A percentile compares a stretch with the other conserved stretches of the same genome.
Evolutionary conservation across 2,329 filamentous ascomycete species (phyloP).

Genomic region (Graphilbum sp.): DNA sequence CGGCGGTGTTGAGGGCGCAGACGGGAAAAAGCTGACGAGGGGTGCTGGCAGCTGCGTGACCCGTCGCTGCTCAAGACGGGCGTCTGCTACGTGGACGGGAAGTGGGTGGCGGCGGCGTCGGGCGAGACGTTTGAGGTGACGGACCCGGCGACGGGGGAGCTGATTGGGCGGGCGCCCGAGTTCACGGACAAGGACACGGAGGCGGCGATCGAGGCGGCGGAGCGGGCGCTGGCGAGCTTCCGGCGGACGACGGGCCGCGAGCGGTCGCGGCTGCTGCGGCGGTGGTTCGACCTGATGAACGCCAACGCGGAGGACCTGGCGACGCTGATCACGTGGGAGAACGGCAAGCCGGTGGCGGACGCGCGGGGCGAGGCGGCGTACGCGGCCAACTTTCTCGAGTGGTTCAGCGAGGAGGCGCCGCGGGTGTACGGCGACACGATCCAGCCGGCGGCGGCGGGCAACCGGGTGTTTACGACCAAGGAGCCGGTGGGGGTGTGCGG

Average conservation of each 20-base stretch:
- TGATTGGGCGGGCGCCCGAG: slow-evolving; percentile 74
- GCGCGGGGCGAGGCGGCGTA: slow-evolving; percentile 57
- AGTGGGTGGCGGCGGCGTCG: slow-evolving; percentile 75
- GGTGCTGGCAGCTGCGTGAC: slow-evolving; percentile 63
- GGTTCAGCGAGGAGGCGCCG: slow-evolving; percentile 69
- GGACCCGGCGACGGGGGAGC: slow-evolving; percentile 70
- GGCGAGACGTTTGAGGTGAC: slow-evolving; percentile 79
- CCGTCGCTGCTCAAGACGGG: slow-evolving; percentile 71
- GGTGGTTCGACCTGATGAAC: slow-evolving; percentile 68
- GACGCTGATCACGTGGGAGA: slow-evolving; percentile 75
- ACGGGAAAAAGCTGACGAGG: not conserved
- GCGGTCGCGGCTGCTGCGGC: slow-evolving; percentile 55
- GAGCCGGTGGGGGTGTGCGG: slow-evolving; percentile 75
- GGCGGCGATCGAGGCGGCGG: slow-evolving; percentile 69
- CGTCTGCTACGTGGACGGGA: slow-evolving; percentile 73
- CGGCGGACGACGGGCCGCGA: slow-evolving; percentile 56
- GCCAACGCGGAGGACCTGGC: slow-evolving; percentile 69
- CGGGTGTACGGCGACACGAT: slow-evolving; percentile 61
- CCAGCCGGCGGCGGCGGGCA: slow-evolving; percentile 49
- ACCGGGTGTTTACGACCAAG: slow-evolving; percentile 62
- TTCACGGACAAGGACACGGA: slow-evolving; percentile 65
- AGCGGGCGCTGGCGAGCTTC: slow-evolving; percentile 57
- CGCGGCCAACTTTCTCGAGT: slow-evolving; percentile 61
- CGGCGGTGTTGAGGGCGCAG: no score
- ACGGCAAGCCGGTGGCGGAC: slow-evolving; percentile 69